Base-by-base conservation (phyloP, 2,329 filamentous ascomycete genomes). In the Malbranchea cinnamomea region DNA sequence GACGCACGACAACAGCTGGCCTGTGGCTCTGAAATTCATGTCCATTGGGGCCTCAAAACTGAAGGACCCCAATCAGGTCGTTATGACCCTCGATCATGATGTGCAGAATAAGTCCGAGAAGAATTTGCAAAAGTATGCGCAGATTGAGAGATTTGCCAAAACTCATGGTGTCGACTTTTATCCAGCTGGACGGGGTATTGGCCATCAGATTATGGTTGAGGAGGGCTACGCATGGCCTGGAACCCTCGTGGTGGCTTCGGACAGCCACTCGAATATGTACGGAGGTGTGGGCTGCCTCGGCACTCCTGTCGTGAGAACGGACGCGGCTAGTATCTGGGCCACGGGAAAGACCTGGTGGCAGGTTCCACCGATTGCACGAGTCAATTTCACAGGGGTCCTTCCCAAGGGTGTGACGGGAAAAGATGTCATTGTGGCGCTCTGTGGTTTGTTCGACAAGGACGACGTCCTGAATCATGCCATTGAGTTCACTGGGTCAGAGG, bases 401-500 rank as follows among this genome's bases (percentile, higher is more conserved):
- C 85, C 82, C 0, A 59, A 62, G 1, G 85, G 85, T 7, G 84
- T 93, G 1, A 83, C 78, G 0, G 87, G 84, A 17, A 95, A 98
- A 55, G 89, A 95, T 52, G 79, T 93, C 8, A 95, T 95, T 41
- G 70, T 94, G 15, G 81, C 83, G 1, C 66, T 95, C 1, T 91
- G 82, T 42, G 81, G 79, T 1, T 57, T 93, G 0, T 91, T 95
- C 61, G 79, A 80, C 55, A 72, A 78, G 31, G 78, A 83, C 42
- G 82, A 93, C 25, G 87, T 94, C 0, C 65, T 94, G 9, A 95
- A 95, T 57, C 83, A 93, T 48, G 74, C 74, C 4, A 75, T 95
- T 36, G 87, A 95, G 48, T 93, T 94, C 46, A 74, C 72, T 0
- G 87, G 85, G 8, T 74, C 75, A 0, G 73, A 82, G 39, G 65